phyloP scores from a whole-genome alignment of 805 yeast genomes.

The Barnettozyma botsteinii region DNA sequence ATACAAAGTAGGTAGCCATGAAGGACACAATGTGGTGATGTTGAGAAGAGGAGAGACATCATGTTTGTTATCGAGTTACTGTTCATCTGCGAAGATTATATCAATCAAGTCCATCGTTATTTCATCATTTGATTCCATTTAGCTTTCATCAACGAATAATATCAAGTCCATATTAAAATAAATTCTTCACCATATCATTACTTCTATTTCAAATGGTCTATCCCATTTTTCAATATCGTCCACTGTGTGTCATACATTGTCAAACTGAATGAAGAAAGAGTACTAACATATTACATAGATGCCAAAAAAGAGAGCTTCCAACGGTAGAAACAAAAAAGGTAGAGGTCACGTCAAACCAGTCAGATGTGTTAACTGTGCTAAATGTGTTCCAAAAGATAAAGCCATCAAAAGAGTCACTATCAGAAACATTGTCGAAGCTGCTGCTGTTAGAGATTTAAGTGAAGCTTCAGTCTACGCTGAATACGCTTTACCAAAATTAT shows the following conservation, averaged over 20 bases:
- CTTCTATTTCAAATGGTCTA: too few relatives aligned
- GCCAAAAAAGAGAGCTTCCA: slow-evolving; percentile 99
- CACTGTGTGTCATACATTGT: too few relatives aligned
- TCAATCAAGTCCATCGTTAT: too few relatives aligned
- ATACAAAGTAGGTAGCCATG: slow-evolving; percentile 9
- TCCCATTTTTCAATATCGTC: neutral
- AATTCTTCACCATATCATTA: too few relatives aligned
- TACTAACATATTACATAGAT: slow-evolving; percentile 37
- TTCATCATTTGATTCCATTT: too few relatives aligned
- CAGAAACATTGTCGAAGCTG: slow-evolving; percentile 99
- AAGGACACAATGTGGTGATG: neutral
- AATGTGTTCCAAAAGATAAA: slow-evolving; percentile 99
- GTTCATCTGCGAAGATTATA: too few relatives aligned
- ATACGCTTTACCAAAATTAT: slow-evolving; percentile 98
- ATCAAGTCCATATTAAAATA: too few relatives aligned
- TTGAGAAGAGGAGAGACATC: neutral
- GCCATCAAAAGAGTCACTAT: slow-evolving; percentile 99
- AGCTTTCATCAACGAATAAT: too few relatives aligned
- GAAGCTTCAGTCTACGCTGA: slow-evolving; percentile 99
- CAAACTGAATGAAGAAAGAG: too few relatives aligned
- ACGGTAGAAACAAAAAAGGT: slow-evolving; percentile 99
- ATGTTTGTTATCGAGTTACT: too few relatives aligned
- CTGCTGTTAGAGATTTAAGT: slow-evolving; percentile 98
- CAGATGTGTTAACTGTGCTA: slow-evolving; percentile 99
- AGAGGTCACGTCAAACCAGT: slow-evolving; percentile 99